phyloP scores from a whole-genome alignment of 2,329 filamentous ascomycete genomes.

The Alternaria longipes region DNA sequence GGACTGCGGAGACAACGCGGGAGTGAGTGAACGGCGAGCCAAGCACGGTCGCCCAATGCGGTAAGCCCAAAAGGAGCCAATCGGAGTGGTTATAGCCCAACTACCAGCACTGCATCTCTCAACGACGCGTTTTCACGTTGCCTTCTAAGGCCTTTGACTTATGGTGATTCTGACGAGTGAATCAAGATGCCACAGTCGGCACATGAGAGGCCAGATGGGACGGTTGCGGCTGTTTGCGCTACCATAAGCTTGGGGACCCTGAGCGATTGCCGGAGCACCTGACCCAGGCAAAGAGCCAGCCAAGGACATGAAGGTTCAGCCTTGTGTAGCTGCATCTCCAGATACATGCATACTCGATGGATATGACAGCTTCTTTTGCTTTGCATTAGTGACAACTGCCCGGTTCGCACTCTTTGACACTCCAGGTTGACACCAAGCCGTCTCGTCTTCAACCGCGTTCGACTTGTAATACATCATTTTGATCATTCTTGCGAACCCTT shows the following conservation, averaged over 20 bases:
- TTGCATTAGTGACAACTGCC: neutral
- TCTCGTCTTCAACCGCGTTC: neutral
- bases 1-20: conserved; percentile 28
- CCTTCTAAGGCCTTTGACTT: neutral
- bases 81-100: conserved; percentile 11
- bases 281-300: conserved; percentile 5
- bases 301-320: conserved; percentile 3
- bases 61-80: conserved; percentile 11
- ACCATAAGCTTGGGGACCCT: neutral
- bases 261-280: neutral
- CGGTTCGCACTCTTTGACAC: neutral
- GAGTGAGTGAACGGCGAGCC: conserved; percentile 23
- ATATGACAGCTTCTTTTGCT: neutral
- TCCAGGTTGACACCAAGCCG: neutral
- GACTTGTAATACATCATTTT: neutral
- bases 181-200: neutral
- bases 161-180: neutral
- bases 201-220: neutral
- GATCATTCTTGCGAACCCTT: neutral
- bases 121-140: neutral
- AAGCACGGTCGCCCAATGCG: conserved; percentile 13
- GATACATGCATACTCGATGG: neutral
- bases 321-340: neutral
- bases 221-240: neutral
- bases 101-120: conserved; percentile 1